phyloP scores from a whole-genome alignment of 768 basidiomycete genomes.

The Amanita rubescens region DNA sequence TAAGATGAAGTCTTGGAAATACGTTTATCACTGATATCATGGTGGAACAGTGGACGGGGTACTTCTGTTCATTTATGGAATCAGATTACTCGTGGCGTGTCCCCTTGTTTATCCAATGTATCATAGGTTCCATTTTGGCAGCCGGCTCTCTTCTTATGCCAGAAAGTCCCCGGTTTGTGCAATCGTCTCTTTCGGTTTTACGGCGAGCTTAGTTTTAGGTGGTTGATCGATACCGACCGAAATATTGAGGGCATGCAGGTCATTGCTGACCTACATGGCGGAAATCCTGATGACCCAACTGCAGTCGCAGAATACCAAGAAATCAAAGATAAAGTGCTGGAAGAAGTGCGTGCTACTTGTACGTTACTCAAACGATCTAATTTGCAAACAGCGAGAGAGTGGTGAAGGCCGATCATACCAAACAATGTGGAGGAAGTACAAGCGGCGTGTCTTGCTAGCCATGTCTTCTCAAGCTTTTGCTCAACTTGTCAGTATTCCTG shows the following conservation, averaged over 20 bases:
- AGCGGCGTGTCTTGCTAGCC: slow-evolving; percentile 81
- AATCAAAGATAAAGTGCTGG: slow-evolving; percentile 74
- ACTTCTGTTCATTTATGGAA: slow-evolving; percentile 84
- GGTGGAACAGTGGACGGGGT: slow-evolving; percentile 75
- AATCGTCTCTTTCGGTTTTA: slow-evolving; percentile 20
- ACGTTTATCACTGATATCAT: slow-evolving; percentile 1
- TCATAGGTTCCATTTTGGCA: slow-evolving; percentile 78
- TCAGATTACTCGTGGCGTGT: slow-evolving; percentile 88
- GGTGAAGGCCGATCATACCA: slow-evolving; percentile 72
- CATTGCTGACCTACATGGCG: slow-evolving; percentile 85
- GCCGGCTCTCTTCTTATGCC: slow-evolving; percentile 78
- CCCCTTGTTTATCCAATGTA: slow-evolving; percentile 81
- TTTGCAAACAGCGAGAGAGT: slow-evolving; percentile 49
- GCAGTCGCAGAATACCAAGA: slow-evolving; percentile 85
- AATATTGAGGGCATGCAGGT: slow-evolving; percentile 81
- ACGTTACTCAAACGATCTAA: neutral
- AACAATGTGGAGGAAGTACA: slow-evolving; percentile 84
- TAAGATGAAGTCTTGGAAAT: neutral
- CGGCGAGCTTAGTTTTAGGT: slow-evolving; percentile 35
- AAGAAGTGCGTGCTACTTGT: slow-evolving; percentile 42
- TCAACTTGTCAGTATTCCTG: slow-evolving; percentile 60
- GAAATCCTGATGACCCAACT: slow-evolving; percentile 54
- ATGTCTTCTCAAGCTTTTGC: slow-evolving; percentile 97
- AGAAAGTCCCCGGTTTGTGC: slow-evolving; percentile 73
- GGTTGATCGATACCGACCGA: slow-evolving; percentile 83